These are phyloP conservation scores for Mycena albidolilacea DNA, from an alignment of 768 basidiomycete genomes.

Conservation along the genomic window DNA sequence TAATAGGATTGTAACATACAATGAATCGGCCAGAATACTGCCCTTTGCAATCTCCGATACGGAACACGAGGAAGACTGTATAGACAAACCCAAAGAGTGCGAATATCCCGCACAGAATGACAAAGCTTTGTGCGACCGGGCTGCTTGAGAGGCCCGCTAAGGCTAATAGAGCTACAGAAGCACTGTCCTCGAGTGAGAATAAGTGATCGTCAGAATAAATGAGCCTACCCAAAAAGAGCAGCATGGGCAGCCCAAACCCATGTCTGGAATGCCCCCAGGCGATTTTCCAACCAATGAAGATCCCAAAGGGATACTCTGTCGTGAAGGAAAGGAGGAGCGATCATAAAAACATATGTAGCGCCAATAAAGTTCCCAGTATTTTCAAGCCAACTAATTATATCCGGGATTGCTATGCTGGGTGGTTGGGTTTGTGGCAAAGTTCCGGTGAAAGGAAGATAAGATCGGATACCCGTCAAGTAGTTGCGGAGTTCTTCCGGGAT, in stretches of 20 bases:
- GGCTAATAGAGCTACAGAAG: background rate
- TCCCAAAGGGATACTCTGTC: background rate
- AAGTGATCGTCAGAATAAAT: too few relatives aligned
- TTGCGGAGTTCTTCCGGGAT: too few relatives aligned
- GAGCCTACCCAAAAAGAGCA: background rate
- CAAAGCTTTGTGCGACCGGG: background rate
- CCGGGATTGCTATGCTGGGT: too few relatives aligned
- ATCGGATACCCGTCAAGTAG: too few relatives aligned
- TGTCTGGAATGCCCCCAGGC: background rate
- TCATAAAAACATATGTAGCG: background rate
- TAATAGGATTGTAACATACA: background rate
- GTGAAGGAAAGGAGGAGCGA: conserved; percentile 8
- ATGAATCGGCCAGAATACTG: background rate
- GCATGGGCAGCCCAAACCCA: background rate
- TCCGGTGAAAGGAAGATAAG: too few relatives aligned
- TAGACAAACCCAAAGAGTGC: background rate
- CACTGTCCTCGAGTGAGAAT: background rate
- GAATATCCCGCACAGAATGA: conserved; percentile 7
- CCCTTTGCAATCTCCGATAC: background rate
- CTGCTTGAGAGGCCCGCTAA: background rate
- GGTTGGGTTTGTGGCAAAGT: too few relatives aligned
- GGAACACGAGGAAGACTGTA: background rate
- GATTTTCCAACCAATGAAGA: background rate
- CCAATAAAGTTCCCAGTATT: background rate
- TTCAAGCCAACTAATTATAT: too few relatives aligned